phyloP scores from a whole-genome alignment of 306 rosid genomes.

The Inga oerstediana region DNA sequence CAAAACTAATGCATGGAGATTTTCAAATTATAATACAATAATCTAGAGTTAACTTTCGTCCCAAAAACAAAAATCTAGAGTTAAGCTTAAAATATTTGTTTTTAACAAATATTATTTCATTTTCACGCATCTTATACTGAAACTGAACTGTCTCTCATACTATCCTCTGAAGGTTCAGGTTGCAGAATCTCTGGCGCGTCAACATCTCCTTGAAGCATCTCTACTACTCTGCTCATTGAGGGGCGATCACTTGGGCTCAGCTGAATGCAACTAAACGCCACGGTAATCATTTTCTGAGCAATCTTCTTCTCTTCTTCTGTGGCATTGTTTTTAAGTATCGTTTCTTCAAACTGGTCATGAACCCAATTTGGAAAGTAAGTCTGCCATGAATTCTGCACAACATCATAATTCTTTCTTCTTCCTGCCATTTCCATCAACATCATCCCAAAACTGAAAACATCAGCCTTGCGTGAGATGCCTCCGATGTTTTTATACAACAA shows the following conservation, averaged over 20 bases:
- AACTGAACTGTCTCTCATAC: background rate
- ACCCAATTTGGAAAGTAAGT: conserved; percentile 28
- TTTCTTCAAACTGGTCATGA: conserved; percentile 26
- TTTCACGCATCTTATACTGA: background rate
- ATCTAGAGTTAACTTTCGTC: background rate
- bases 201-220: conserved; percentile 30
- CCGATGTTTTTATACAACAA: background rate
- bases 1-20: background rate
- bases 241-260: conserved; percentile 27
- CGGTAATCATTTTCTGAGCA: conserved; percentile 1
- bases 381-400: conserved; percentile 22
- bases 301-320: conserved; percentile 16
- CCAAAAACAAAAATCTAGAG: background rate
- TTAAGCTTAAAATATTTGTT: background rate
- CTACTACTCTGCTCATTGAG: conserved; percentile 16
- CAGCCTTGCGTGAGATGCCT: background rate
- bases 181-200: background rate
- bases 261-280: conserved; percentile 15
- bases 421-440: background rate
- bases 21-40: background rate
- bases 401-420: conserved; percentile 8
- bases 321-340: conserved; percentile 1
- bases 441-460: background rate
- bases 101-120: background rate
- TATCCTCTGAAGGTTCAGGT: background rate